Percentiles rank a stretch among this genome's conserved stretches.
Conservation (phyloP, 148 eudicot species). For the Fagopyrum tataricum region DNA sequence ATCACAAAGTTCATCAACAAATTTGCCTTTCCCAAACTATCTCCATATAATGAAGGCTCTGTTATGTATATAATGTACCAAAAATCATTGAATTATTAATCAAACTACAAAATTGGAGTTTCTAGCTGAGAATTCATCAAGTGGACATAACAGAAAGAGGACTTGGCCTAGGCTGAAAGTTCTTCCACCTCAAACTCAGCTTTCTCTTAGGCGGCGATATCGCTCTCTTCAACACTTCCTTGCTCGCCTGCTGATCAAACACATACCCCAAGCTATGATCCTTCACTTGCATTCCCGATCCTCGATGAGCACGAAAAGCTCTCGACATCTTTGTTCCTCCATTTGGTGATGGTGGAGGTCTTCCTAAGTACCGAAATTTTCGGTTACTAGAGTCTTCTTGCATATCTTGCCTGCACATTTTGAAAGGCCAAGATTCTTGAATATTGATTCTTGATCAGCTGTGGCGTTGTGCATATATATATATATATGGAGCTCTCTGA, state of each 20-base stretch:
- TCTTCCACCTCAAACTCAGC: slow-evolving; percentile 15
- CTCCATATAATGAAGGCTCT: too few species aligned
- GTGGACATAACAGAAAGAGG: slow-evolving; percentile 17
- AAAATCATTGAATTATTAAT: too few species aligned
- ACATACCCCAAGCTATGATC: background rate
- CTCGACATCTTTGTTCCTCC: background rate
- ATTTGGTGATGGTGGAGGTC: background rate
- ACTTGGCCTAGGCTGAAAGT: slow-evolving; percentile 13
- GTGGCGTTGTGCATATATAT: background rate
- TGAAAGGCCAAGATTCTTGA: background rate
- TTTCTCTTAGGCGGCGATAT: slow-evolving; percentile 6
- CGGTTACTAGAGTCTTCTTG: background rate
- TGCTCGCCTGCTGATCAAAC: background rate
- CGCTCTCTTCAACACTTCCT: slow-evolving; percentile 15
- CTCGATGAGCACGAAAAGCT: background rate
- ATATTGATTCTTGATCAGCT: background rate
- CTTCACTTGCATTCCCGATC: background rate
- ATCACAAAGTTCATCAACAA: too few species aligned
- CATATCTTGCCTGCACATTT: background rate
- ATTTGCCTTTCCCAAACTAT: too few species aligned
- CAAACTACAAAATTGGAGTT: background rate
- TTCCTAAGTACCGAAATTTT: background rate
- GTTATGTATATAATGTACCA: background rate
- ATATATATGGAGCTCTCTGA: background rate
- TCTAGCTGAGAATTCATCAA: background rate